A percentile compares a stretch with the other conserved stretches of the same genome.
These are phyloP conservation scores for Chenopodium quinoa DNA, from an alignment of 148 eudicot genomes.

Conservation along the genomic window DNA sequence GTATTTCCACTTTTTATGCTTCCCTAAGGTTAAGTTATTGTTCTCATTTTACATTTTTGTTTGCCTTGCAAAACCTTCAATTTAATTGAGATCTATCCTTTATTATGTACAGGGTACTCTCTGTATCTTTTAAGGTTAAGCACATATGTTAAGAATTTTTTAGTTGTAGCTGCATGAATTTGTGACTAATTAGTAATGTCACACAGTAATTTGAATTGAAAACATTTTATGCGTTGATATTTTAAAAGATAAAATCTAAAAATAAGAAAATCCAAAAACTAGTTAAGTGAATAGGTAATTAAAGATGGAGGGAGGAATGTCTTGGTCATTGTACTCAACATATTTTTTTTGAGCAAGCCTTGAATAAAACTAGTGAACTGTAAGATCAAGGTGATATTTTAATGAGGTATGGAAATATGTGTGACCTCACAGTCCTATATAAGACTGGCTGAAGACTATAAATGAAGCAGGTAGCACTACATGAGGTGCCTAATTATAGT, in stretches of 20 bases:
- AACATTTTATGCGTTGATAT: background rate
- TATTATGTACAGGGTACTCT: background rate
- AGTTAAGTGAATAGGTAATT: too few relatives aligned
- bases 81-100: too few relatives aligned
- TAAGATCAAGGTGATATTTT: background rate
- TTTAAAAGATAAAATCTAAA: background rate
- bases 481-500: background rate
- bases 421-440: background rate
- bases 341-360: background rate
- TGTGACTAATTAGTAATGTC: background rate
- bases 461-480: background rate
- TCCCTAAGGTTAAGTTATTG: background rate
- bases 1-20: background rate
- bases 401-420: background rate
- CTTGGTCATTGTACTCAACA: too few relatives aligned
- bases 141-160: background rate
- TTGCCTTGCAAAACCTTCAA: too few relatives aligned
- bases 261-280: too few relatives aligned
- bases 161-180: background rate
- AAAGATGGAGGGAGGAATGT: too few relatives aligned
- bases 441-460: background rate
- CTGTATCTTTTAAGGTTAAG: background rate
- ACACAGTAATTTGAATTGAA: background rate
- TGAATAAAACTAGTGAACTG: background rate
- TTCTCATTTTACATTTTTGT: background rate